These are phyloP conservation scores for Cryphonectria parasitica DNA, from an alignment of 2,329 filamentous ascomycete genomes.

Conservation along the genomic window DNA sequence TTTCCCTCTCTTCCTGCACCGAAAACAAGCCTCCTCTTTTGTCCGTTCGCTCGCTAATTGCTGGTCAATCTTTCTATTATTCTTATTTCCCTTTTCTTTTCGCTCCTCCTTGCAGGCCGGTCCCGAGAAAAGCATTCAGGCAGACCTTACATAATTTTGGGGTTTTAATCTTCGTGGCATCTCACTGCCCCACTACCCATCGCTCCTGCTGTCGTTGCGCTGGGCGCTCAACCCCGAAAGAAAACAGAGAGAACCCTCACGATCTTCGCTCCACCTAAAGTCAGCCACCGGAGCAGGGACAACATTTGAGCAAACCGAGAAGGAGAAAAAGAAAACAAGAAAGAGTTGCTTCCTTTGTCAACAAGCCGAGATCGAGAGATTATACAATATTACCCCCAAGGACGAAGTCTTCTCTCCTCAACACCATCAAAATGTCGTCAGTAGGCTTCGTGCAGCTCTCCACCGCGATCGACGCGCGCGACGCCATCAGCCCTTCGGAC, in stretches of 20 bases:
- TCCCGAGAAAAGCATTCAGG: neutral
- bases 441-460: conserved; percentile 15
- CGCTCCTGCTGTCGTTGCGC: neutral
- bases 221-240: conserved; percentile 13
- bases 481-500: conserved; percentile 26
- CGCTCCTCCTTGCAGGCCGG: conserved; percentile 7
- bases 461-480: conserved; percentile 9
- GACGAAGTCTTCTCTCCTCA: no score
- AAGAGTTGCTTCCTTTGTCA: no score
- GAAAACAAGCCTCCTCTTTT: neutral
- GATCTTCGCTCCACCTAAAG: neutral
- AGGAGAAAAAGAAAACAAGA: neutral
- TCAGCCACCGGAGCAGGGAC: no score
- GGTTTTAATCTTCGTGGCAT: neutral
- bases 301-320: neutral
- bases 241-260: neutral
- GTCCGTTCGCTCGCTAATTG: conserved; percentile 6
- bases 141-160: neutral
- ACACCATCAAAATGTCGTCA: conserved; percentile 18
- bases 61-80: conserved; percentile 20
- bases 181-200: neutral
- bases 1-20: neutral
- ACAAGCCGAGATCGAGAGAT: neutral
- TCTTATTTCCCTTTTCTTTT: neutral
- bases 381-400: neutral